A percentile compares a stretch with the other conserved stretches of the same genome.
These are phyloP conservation scores for Aureobasidium musti DNA, from an alignment of 2,329 filamentous ascomycete genomes.

Conservation along the genomic window DNA sequence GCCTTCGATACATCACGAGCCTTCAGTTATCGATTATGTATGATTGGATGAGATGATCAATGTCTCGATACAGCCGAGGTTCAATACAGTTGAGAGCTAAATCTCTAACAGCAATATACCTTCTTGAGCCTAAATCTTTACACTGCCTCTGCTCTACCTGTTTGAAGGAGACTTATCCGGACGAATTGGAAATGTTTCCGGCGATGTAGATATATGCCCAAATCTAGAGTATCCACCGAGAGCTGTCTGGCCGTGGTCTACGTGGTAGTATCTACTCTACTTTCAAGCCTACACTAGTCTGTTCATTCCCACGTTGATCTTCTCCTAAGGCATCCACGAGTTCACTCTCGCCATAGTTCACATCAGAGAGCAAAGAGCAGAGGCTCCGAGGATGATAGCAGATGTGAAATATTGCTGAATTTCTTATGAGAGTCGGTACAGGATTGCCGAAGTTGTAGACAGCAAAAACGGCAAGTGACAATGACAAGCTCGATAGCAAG, in stretches of 20 bases:
- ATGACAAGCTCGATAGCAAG: neutral
- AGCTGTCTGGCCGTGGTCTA: too few species aligned
- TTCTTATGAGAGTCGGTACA: neutral
- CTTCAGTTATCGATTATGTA: slow-evolving; percentile 1
- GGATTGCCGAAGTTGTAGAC: neutral
- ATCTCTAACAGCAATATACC: neutral
- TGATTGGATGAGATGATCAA: neutral
- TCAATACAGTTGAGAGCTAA: neutral
- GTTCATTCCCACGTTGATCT: too few species aligned
- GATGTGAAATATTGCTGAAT: neutral
- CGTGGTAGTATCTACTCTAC: too few species aligned
- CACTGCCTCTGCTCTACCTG: neutral
- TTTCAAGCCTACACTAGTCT: too few species aligned
- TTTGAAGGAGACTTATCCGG: neutral
- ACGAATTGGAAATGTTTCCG: neutral
- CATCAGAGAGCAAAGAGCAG: too few species aligned
- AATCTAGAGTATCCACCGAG: too few species aligned
- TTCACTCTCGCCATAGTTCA: too few species aligned
- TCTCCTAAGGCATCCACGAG: too few species aligned
- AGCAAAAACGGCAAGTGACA: neutral
- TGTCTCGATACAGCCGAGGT: neutral
- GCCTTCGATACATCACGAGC: neutral
- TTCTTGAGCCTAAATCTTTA: neutral
- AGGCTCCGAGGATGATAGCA: too few species aligned
- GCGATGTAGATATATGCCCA: neutral